phyloP scores from a whole-genome alignment of 2,329 filamentous ascomycete genomes.

The Aspergillus candidus region DNA sequence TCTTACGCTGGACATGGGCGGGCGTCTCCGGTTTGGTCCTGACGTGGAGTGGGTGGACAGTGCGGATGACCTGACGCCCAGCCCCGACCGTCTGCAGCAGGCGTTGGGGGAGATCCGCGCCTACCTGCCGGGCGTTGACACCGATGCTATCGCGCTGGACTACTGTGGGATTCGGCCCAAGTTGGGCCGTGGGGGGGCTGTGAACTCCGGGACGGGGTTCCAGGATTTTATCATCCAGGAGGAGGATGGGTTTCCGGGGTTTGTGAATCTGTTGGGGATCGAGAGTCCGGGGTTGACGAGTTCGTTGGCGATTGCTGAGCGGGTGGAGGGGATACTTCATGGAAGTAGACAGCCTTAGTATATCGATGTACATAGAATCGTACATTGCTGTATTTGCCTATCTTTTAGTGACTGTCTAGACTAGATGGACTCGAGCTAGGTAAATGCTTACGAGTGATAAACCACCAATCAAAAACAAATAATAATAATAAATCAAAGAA shows the following conservation, averaged over 20 bases:
- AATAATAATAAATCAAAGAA: background rate
- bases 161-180: slow-evolving; percentile 93
- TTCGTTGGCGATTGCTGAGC: slow-evolving; percentile 75
- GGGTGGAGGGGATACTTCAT: slow-evolving; percentile 58
- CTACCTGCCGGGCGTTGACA: slow-evolving; percentile 72
- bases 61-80: slow-evolving; percentile 64
- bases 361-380: no score
- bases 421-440: background rate
- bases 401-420: no score
- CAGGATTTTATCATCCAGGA: slow-evolving; percentile 75
- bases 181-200: slow-evolving; percentile 57
- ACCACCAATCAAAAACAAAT: background rate
- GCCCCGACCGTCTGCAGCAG: slow-evolving; percentile 53
- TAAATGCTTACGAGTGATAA: background rate
- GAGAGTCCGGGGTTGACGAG: slow-evolving; percentile 91
- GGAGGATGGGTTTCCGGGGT: slow-evolving; percentile 73
- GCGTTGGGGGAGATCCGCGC: slow-evolving; percentile 69
- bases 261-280: slow-evolving; percentile 85
- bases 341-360: slow-evolving; percentile 7
- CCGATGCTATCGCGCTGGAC: slow-evolving; percentile 62
- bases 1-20: slow-evolving; percentile 80
- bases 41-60: slow-evolving; percentile 88
- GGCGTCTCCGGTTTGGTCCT: slow-evolving; percentile 82
- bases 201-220: slow-evolving; percentile 55
- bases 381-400: no score